Evolutionary conservation across 495 filamentous ascomycete genomes (phyloP).

Genomic region (Sporormia fimetaria): DNA sequence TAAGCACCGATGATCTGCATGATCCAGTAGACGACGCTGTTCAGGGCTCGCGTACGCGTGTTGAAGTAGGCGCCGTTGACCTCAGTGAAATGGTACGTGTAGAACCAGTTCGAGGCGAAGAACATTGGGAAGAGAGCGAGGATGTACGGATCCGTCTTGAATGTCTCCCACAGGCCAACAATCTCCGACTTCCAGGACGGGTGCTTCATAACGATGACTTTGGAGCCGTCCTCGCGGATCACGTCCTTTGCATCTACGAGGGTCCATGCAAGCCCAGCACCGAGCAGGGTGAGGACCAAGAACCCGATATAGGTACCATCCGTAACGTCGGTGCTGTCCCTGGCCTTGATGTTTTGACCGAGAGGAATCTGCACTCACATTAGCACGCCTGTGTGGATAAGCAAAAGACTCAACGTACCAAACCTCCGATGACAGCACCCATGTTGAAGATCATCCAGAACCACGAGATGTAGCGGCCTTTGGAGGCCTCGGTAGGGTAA

Average conservation of each 20-base stretch:
- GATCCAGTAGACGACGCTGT: slow-evolving; percentile 75
- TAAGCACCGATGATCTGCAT: slow-evolving; percentile 79
- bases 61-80: slow-evolving; percentile 65
- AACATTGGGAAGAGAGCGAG: slow-evolving; percentile 58
- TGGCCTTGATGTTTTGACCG: slow-evolving; percentile 62
- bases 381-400: background rate
- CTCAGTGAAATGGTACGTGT: slow-evolving; percentile 44
- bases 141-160: slow-evolving; percentile 64
- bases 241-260: slow-evolving; percentile 70
- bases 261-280: slow-evolving; percentile 58
- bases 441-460: slow-evolving; percentile 97
- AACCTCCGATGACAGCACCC: slow-evolving; percentile 78
- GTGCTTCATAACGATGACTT: slow-evolving; percentile 76
- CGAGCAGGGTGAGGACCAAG: slow-evolving; percentile 71
- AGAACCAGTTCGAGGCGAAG: slow-evolving; percentile 37
- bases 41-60: slow-evolving; percentile 70
- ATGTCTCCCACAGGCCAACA: slow-evolving; percentile 62
- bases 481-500: slow-evolving; percentile 69
- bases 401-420: slow-evolving; percentile 39
- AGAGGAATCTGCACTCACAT: slow-evolving; percentile 49
- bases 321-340: slow-evolving; percentile 47
- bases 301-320: slow-evolving; percentile 89
- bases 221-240: slow-evolving; percentile 70
- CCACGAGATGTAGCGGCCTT: slow-evolving; percentile 78
- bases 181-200: slow-evolving; percentile 63